Evolutionary conservation across 2,329 filamentous ascomycete genomes (phyloP).

Genomic region (Akanthomyces muscarius): DNA sequence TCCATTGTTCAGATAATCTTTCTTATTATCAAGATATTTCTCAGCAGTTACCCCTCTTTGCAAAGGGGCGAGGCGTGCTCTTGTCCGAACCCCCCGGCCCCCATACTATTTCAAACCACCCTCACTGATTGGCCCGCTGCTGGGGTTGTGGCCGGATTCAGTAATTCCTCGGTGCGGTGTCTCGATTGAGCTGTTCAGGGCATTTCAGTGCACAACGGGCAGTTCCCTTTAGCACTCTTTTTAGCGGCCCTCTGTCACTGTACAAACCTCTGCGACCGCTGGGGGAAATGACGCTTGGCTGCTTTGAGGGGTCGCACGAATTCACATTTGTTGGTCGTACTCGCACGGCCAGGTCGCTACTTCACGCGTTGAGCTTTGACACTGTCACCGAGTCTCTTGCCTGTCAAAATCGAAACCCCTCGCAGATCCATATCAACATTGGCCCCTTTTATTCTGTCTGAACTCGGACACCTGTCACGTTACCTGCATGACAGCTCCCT

Average conservation of each 20-base stretch:
- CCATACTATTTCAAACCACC: background rate
- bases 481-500: background rate
- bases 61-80: background rate
- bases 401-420: background rate
- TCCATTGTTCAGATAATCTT: background rate
- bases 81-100: background rate
- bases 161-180: conserved; percentile 4
- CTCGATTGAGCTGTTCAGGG: background rate
- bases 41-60: background rate
- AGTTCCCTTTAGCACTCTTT: background rate
- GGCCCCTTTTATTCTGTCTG: background rate
- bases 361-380: background rate
- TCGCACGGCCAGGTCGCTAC: no score
- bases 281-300: no score
- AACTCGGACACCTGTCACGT: background rate
- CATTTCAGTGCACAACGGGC: background rate
- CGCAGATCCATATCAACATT: background rate
- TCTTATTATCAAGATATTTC: no score
- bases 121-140: conserved; percentile 6
- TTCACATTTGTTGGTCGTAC: background rate
- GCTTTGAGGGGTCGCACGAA: background rate
- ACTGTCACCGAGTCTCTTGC: background rate
- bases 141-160: conserved; percentile 10
- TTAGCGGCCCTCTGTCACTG: background rate
- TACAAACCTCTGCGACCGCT: background rate